phyloP scores from a whole-genome alignment of 495 filamentous ascomycete species.

The Geoglossum glabrum region DNA sequence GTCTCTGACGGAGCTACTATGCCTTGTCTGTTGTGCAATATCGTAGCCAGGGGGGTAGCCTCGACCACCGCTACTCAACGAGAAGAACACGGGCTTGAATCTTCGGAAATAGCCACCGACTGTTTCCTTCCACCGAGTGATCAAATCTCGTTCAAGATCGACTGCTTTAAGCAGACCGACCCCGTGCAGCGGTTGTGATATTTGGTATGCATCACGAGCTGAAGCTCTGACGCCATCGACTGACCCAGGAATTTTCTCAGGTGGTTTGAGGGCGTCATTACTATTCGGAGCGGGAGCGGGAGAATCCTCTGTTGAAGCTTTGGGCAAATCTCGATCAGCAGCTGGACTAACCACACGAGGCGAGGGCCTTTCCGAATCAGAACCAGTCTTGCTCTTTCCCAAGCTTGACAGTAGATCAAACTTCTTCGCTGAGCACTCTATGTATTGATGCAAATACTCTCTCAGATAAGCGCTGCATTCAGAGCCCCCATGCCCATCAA shows the following conservation, averaged over 20 bases:
- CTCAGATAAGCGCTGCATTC: conserved; percentile 78
- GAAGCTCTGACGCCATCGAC: background rate
- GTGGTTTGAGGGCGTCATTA: background rate
- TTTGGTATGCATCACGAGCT: background rate
- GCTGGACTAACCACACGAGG: background rate
- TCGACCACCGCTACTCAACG: conserved; percentile 14
- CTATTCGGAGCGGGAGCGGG: background rate
- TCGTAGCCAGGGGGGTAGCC: conserved; percentile 14
- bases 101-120: conserved; percentile 88
- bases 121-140: conserved; percentile 59
- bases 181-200: background rate
- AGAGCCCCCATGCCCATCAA: conserved; percentile 84
- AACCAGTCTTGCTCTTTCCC: conserved; percentile 8
- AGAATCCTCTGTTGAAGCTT: background rate
- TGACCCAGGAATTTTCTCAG: background rate
- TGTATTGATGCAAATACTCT: conserved; percentile 68
- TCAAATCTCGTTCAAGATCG: conserved; percentile 42
- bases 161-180: conserved; percentile 18
- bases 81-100: conserved; percentile 56
- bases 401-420: conserved; percentile 62
- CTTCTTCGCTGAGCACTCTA: conserved; percentile 54
- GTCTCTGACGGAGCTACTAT: conserved; percentile 3
- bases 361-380: background rate
- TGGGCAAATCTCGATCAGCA: background rate
- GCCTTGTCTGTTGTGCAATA: conserved; percentile 4